phyloP scores from a whole-genome alignment of 2,329 filamentous ascomycete species.

The Colletotrichum sojae region DNA sequence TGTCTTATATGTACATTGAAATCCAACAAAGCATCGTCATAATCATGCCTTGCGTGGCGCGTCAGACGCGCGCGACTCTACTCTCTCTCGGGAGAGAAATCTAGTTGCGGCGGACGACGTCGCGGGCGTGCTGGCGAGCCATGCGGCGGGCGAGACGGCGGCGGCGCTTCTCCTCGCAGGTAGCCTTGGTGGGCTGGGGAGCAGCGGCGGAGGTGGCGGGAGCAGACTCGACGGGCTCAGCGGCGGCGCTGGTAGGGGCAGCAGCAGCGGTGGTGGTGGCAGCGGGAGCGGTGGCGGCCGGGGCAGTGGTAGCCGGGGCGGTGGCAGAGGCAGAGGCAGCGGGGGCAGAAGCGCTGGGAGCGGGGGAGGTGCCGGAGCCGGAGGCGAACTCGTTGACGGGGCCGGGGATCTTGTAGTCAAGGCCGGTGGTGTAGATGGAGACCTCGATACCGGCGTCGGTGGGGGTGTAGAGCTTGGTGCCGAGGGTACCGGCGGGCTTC shows the following conservation, averaged over 20 bases:
- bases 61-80: neutral
- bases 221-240: neutral
- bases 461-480: constrained; percentile 53
- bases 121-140: constrained; percentile 41
- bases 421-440: constrained; percentile 50
- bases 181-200: constrained; percentile 36
- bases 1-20: constrained; percentile 38
- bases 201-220: constrained; percentile 17
- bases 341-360: constrained; percentile 44
- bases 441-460: constrained; percentile 53
- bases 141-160: constrained; percentile 38
- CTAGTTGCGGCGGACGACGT: constrained; percentile 33
- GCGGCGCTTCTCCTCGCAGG: constrained; percentile 38
- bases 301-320: constrained; percentile 37
- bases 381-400: constrained; percentile 41
- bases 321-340: constrained; percentile 31
- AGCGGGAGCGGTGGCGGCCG: constrained; percentile 25
- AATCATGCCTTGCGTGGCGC: constrained; percentile 11
- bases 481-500: constrained; percentile 49
- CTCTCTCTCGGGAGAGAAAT: neutral
- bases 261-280: constrained; percentile 3
- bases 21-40: constrained; percentile 32
- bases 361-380: constrained; percentile 28
- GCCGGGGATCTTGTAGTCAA: constrained; percentile 51
- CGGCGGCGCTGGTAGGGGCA: constrained; percentile 9